Conservation (phyloP, 73 alveolate genomes). For the Uronychia binucleata region DNA sequence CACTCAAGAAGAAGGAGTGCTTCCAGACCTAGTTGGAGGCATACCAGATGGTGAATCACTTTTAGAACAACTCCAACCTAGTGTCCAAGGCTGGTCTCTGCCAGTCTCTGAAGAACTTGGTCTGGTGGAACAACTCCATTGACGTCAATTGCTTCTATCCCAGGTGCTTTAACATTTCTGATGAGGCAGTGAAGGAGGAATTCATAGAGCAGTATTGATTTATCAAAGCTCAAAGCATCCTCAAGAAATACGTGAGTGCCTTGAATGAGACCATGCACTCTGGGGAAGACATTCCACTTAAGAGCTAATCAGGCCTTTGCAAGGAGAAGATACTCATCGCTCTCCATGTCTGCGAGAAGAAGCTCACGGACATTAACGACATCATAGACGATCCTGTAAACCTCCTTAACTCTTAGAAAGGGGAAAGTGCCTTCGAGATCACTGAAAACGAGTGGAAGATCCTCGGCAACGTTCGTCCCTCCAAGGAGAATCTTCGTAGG, state of each 20-base stretch:
- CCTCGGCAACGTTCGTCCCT: too few species aligned
- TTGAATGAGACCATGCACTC: not conserved
- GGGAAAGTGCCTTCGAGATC: too few species aligned
- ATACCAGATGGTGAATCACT: not conserved
- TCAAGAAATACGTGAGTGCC: not conserved
- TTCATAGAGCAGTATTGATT: not conserved
- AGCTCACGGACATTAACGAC: too few species aligned
- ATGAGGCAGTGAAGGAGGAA: not conserved
- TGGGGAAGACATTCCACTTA: not conserved
- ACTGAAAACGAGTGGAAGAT: too few species aligned
- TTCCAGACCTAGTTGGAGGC: not conserved
- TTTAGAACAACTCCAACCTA: not conserved
- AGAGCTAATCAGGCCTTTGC: too few species aligned
- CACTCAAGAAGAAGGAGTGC: not conserved
- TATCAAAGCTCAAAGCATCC: not conserved
- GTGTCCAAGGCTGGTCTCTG: not conserved
- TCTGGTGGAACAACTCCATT: not conserved
- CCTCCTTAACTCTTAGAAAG: too few species aligned
- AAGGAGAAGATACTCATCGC: too few species aligned
- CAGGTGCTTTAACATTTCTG: not conserved
- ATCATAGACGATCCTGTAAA: too few species aligned
- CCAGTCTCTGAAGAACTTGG: not conserved
- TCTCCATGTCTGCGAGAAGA: too few species aligned
- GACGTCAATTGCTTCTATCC: not conserved
- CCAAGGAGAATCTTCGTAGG: too few species aligned